These are phyloP conservation scores for Hortaea werneckii DNA, from an alignment of 2,329 filamentous ascomycete species.

Conservation along the genomic window DNA sequence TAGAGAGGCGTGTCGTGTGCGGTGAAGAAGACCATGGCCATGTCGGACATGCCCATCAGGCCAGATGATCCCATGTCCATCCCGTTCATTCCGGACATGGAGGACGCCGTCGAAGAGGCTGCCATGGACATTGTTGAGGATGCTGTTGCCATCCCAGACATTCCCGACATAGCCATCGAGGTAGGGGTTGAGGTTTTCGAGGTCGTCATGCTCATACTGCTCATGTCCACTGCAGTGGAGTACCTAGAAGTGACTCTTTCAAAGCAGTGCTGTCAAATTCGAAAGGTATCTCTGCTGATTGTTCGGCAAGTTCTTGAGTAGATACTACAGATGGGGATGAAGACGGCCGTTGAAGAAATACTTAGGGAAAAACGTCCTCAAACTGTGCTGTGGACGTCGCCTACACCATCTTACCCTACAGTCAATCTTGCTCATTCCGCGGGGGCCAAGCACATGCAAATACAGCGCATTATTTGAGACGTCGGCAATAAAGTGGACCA, in stretches of 20 bases:
- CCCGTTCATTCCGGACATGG: conserved; percentile 11
- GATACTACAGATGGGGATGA: neutral
- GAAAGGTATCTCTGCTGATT: neutral
- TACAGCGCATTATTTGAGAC: neutral
- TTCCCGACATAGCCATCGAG: neutral
- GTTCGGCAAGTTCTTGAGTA: neutral
- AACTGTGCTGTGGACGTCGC: neutral
- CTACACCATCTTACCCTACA: neutral
- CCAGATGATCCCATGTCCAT: neutral
- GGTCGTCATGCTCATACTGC: neutral
- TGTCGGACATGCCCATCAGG: conserved; percentile 29
- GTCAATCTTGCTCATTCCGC: neutral
- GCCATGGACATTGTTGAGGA: conserved; percentile 1
- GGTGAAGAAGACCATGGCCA: conserved; percentile 55
- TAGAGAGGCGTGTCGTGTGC: conserved; percentile 52
- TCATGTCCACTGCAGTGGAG: neutral
- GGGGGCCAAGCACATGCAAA: neutral
- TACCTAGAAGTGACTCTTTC: neutral
- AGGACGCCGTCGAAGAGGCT: conserved; percentile 3
- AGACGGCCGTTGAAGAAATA: neutral
- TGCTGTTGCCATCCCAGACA: neutral
- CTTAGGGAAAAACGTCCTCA: neutral
- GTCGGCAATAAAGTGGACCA: too few relatives aligned
- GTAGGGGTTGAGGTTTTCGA: neutral
- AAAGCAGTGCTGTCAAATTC: neutral